Percentiles rank a stretch among this genome's conserved stretches.
These are phyloP conservation scores for Otatea glauca DNA, from an alignment of 176 grass and related monocot genomes.

Conservation along the genomic window DNA sequence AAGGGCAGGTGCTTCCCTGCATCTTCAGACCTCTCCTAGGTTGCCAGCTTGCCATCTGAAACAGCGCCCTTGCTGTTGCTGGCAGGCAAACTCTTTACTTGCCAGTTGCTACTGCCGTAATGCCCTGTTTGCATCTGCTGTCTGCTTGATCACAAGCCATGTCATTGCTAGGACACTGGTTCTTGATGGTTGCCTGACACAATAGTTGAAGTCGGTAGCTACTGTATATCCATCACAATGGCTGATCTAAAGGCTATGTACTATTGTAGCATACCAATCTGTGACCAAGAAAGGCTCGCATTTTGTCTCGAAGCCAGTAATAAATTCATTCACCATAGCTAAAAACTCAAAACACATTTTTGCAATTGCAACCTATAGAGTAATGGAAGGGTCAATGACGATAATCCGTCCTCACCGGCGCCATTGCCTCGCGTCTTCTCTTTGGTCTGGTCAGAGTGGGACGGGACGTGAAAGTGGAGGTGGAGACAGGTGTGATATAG, in stretches of 20 bases:
- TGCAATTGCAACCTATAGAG: too few species aligned
- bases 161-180: conserved; percentile 26
- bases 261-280: not conserved
- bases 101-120: not conserved
- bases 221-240: not conserved
- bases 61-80: not conserved
- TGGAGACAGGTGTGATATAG: not conserved
- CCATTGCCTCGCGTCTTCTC: too few species aligned
- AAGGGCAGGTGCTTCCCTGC: not conserved
- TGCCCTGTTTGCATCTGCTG: conserved; percentile 24
- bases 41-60: conserved; percentile 27
- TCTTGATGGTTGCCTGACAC: conserved; percentile 14
- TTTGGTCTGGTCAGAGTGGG: too few species aligned
- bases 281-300: not conserved
- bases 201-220: conserved; percentile 49
- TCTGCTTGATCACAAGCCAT: conserved; percentile 22
- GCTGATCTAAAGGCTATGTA: not conserved
- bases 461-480: too few species aligned
- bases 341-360: not conserved
- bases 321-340: not conserved
- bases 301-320: not conserved
- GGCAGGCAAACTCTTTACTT: not conserved
- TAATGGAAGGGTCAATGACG: too few species aligned
- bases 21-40: conserved; percentile 32
- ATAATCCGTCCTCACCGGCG: too few species aligned